phyloP scores from a whole-genome alignment of 306 rosid species.

The Styphnolobium japonicum region DNA sequence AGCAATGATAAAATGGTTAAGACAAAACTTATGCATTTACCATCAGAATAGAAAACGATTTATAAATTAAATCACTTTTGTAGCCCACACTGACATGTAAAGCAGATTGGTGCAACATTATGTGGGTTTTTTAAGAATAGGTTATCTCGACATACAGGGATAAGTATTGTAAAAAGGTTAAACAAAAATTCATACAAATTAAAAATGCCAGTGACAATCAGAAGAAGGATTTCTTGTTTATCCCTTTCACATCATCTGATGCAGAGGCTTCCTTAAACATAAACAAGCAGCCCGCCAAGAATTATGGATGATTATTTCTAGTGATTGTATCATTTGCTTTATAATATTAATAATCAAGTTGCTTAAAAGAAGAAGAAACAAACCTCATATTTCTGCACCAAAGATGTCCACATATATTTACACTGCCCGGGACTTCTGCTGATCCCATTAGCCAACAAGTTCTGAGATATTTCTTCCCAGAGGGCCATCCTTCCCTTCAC shows the following conservation, averaged over 20 bases:
- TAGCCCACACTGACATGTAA: neutral
- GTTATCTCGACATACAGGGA: neutral
- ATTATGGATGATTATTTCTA: neutral
- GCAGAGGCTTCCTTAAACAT: conserved; percentile 11
- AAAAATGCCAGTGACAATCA: neutral
- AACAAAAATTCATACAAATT: neutral
- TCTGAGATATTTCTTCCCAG: conserved; percentile 86
- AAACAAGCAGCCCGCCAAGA: conserved; percentile 2
- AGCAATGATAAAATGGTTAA: neutral
- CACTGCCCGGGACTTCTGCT: conserved; percentile 82
- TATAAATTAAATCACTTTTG: neutral
- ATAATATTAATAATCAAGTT: conserved; percentile 4
- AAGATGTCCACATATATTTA: conserved; percentile 84
- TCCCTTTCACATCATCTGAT: neutral
- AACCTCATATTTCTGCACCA: conserved; percentile 81
- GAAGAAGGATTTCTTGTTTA: neutral
- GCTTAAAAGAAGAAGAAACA: conserved; percentile 32
- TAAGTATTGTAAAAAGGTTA: neutral
- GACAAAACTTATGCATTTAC: neutral
- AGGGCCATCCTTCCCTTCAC: conserved; percentile 76
- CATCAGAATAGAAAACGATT: neutral
- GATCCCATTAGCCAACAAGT: conserved; percentile 63
- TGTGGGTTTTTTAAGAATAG: neutral
- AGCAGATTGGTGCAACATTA: neutral
- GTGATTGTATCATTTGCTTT: neutral